Conservation (phyloP, 23 red algal species). For the Pyropia yezoensis region DNA sequence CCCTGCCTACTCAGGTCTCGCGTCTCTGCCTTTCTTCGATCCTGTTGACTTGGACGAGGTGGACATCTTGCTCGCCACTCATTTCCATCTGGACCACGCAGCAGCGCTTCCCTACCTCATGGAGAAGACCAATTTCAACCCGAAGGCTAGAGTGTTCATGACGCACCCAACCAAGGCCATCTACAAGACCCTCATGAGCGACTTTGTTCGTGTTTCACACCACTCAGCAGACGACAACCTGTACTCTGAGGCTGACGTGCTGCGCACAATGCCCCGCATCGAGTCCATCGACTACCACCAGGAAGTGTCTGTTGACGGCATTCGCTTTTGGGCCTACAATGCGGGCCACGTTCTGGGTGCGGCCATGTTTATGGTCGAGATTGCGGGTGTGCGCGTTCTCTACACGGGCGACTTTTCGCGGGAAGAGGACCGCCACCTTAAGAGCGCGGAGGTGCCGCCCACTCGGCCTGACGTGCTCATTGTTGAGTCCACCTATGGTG, state of each 20-base stretch:
- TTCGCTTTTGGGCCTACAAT: slow-evolving; percentile 92
- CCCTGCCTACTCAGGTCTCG: slow-evolving; percentile 94
- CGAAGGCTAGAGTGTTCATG: slow-evolving; percentile 91
- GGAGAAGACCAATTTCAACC: slow-evolving; percentile 89
- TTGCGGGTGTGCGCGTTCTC: slow-evolving; percentile 86
- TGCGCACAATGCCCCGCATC: slow-evolving; percentile 84
- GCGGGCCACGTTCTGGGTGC: slow-evolving; percentile 96
- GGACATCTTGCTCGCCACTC: slow-evolving; percentile 92
- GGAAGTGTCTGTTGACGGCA: slow-evolving; percentile 80
- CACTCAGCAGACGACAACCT: slow-evolving; percentile 65
- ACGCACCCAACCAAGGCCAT: slow-evolving; percentile 97
- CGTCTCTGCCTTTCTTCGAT: slow-evolving; percentile 97
- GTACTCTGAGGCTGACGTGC: slow-evolving; percentile 88
- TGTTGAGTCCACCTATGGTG: slow-evolving; percentile 87
- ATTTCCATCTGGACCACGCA: slow-evolving; percentile 97
- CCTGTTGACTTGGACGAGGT: slow-evolving; percentile 80
- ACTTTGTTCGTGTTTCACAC: slow-evolving; percentile 90
- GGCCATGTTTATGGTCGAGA: slow-evolving; percentile 98
- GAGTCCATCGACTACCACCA: slow-evolving; percentile 96
- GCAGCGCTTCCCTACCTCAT: slow-evolving; percentile 92
- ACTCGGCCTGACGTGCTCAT: slow-evolving; percentile 87
- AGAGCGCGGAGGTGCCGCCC: slow-evolving; percentile 93
- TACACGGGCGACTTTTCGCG: slow-evolving; percentile 98
- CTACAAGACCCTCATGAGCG: slow-evolving; percentile 87
- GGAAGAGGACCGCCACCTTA: slow-evolving; percentile 96